Evolutionary conservation across 139 green algal species (phyloP), one percentile per base, ranked within the genome.

Genomic region (Chlorella sp.): DNA sequence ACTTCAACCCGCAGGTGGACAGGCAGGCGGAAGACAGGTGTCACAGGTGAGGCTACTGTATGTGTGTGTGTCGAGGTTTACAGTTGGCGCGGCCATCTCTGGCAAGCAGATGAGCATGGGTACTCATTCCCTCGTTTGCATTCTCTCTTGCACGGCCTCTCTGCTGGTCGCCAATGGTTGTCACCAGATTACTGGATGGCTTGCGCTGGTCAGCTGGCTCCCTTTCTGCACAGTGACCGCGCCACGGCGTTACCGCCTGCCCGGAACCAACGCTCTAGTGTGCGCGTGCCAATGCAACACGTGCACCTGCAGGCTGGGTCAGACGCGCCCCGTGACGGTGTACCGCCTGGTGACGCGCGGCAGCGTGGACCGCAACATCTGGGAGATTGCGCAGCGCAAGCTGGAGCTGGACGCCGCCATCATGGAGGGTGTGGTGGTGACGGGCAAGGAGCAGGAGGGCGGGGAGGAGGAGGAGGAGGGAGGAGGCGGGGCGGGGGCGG

Each of bases 1-100:
- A 97, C 84, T 98, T 96, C 87, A 97, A 97, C 79, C 94, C 93
- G 29, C 82, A 91, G 76, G 76, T 93, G 31, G 87, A 92, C 76
- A 75, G 72, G 33, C 87, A 92, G 75, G 85, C 85, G 17, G 87
- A 92, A 72, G 87, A 92, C 64, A 42, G 79, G 6, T 77, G 67
- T 26, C 78, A 84, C 73, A 71, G 75, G 75, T 80, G 30, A 51
- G 69, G 24, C n/a, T n/a, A n/a, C n/a, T n/a, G n/a, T n/a, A n/a
- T n/a, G n/a, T n/a, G n/a, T n/a, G n/a, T n/a, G n/a, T n/a, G n/a
- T n/a, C n/a, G n/a, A n/a, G n/a, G n/a, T n/a, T n/a, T n/a, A n/a
- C n/a, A n/a, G n/a, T n/a, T n/a, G n/a, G n/a, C n/a, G n/a, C n/a
- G n/a, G n/a, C n/a, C n/a, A n/a, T n/a, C n/a, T n/a, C n/a, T n/a